Conservation (phyloP, 768 basidiomycete genomes). For the Collybiopsis confluens region DNA sequence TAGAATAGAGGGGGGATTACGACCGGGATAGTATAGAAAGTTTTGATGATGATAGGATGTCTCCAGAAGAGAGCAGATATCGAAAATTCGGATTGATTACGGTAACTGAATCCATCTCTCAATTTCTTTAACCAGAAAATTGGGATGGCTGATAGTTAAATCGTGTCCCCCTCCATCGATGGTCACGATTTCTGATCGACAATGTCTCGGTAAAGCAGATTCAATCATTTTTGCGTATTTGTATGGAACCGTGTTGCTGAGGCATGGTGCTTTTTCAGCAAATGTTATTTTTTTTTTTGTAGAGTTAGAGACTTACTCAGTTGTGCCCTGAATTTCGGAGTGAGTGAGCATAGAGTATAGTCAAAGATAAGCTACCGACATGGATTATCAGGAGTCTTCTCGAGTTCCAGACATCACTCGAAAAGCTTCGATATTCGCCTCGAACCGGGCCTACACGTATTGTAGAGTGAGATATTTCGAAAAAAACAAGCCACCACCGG, state of each 20-base stretch:
- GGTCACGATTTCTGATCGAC: constrained; percentile 36
- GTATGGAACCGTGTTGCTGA: constrained; percentile 41
- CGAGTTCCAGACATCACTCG: constrained; percentile 40
- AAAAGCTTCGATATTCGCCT: constrained; percentile 52
- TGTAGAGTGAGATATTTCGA: too few species aligned
- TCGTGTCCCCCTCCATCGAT: constrained; percentile 54
- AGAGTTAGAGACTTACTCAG: constrained; percentile 26
- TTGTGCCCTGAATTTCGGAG: constrained; percentile 43
- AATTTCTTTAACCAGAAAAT: constrained; percentile 6
- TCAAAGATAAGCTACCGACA: constrained; percentile 29
- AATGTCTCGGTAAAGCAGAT: constrained; percentile 35
- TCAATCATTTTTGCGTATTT: constrained; percentile 48
- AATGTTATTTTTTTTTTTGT: too few species aligned
- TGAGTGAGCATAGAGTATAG: neutral
- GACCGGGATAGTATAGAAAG: neutral
- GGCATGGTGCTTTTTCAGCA: too few species aligned
- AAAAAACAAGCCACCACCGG: too few species aligned
- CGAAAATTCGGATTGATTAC: neutral
- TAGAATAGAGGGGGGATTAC: neutral
- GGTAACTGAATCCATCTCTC: neutral
- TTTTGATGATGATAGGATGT: neutral
- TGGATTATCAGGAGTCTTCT: constrained; percentile 62
- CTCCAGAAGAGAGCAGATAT: neutral
- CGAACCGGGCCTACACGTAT: constrained; percentile 47
- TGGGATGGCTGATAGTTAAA: constrained; percentile 38